phyloP scores from a whole-genome alignment of 148 eudicot species.

The Fallopia convolvulus region DNA sequence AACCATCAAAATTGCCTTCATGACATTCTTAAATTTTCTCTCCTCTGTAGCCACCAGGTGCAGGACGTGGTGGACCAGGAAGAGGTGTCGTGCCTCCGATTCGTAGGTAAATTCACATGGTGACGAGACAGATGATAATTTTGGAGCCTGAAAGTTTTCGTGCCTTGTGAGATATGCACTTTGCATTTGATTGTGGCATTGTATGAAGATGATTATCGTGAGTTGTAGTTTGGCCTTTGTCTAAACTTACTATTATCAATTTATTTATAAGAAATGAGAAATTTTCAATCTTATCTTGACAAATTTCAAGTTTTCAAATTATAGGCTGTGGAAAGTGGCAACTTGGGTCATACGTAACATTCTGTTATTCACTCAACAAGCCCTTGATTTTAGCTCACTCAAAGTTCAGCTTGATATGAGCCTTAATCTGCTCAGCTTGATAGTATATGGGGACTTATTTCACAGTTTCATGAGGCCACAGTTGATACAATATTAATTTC shows the following conservation, averaged over 20 bases:
- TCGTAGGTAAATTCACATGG: conserved; percentile 10
- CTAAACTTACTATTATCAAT: background rate
- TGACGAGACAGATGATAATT: background rate
- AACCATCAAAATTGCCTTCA: background rate
- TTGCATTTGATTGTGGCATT: background rate
- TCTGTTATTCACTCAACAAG: background rate
- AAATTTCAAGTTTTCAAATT: background rate
- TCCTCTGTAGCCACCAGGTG: background rate
- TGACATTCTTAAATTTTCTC: background rate
- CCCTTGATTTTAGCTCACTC: background rate
- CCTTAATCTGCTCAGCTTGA: too few relatives aligned
- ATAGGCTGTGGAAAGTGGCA: background rate
- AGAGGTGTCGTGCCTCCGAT: conserved; percentile 6
- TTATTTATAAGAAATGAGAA: background rate
- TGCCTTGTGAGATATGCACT: background rate
- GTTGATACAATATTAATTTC: background rate
- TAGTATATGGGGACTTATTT: too few relatives aligned
- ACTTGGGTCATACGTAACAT: background rate
- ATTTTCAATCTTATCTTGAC: background rate
- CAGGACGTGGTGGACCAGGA: conserved; percentile 11
- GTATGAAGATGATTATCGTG: background rate
- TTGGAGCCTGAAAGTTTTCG: background rate
- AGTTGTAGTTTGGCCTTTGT: background rate
- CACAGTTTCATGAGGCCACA: background rate
- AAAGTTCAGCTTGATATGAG: background rate